These are phyloP conservation scores for Schizothecium vesticola DNA, from an alignment of 495 filamentous ascomycete genomes.

Conservation along the genomic window DNA sequence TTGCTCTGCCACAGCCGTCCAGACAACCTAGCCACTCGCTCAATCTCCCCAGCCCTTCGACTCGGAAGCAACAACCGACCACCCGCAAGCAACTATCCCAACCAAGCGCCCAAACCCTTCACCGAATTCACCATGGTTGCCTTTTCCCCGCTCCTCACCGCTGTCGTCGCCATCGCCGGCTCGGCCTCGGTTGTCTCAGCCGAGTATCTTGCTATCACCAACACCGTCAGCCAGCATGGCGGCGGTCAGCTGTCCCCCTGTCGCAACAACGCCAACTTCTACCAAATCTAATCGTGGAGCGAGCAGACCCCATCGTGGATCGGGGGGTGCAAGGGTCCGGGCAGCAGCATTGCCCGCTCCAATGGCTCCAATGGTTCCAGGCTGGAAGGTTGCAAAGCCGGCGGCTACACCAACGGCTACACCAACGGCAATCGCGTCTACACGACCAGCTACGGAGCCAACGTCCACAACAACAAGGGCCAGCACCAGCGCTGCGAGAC, in stretches of 20 bases:
- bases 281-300: not conserved
- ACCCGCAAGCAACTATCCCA: too few relatives aligned
- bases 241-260: not conserved
- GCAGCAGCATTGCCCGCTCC: not conserved
- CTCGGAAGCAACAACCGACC: too few relatives aligned
- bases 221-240: not conserved
- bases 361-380: not conserved
- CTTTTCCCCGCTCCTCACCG: not conserved
- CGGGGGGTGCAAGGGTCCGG: not conserved
- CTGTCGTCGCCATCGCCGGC: not conserved
- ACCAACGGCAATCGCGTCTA: not conserved
- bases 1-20: too few relatives aligned
- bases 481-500: not conserved
- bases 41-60: too few relatives aligned
- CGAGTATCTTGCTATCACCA: not conserved
- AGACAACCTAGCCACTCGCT: too few relatives aligned
- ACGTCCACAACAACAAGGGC: constrained; percentile 1
- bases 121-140: not conserved
- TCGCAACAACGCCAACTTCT: not conserved
- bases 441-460: not conserved
- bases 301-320: not conserved
- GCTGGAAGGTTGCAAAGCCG: not conserved
- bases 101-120: not conserved
- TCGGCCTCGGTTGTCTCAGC: not conserved
- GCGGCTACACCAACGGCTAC: not conserved